Base-by-base conservation (phyloP, 108 stramenopile species). In the Stephanodiscus triporus region DNA sequence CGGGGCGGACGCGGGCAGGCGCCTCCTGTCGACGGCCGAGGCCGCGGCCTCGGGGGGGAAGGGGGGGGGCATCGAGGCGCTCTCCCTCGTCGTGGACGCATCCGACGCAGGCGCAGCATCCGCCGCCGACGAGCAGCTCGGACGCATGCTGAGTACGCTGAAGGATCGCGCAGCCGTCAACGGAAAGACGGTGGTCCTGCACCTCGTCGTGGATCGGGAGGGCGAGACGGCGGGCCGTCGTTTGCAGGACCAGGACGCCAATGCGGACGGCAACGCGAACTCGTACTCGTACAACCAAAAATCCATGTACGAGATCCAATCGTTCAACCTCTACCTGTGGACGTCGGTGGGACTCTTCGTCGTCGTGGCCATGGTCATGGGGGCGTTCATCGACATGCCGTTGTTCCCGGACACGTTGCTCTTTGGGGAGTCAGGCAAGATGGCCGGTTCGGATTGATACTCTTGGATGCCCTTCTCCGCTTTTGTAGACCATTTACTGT, bases 251-350 rank as follows among this genome's bases (percentile, higher is more conserved):
- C 70, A 65, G 40, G 51, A 86, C 50, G 68, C 34, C 32, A 68
- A 88, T 51, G 81, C 73, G 26, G 79, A 92, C 53, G 81, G 67
- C 67, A 72, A 76, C 83, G 36, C 85, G 83, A 53, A 77, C 66
- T 63, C 74, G 51, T 73, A 66, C 30, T 84, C 79, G 34, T 88
- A 89, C 59, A 87, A 88, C 26, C 88, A 87, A 82, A 95, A 92
- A 79, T 87, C 90, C 64, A 95, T 95, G 88, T 90, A 90, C 67
- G 90, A 95, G 71, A 95, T 95, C 57, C 94, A 95, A 71, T 91
- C 91, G 49, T 92, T 91, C 89, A 95, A 95, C 66, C 84, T 92
- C 66, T 87, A 91, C 45, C 78, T 89, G 54, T 95, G 94, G 94
- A 91, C 94, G 36, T 67, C 91, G 1, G 66, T 95, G 43, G 91